Evolutionary conservation across 1,139 yeast species (phyloP).

Genomic region (Cylindricascospora bacillispora): DNA sequence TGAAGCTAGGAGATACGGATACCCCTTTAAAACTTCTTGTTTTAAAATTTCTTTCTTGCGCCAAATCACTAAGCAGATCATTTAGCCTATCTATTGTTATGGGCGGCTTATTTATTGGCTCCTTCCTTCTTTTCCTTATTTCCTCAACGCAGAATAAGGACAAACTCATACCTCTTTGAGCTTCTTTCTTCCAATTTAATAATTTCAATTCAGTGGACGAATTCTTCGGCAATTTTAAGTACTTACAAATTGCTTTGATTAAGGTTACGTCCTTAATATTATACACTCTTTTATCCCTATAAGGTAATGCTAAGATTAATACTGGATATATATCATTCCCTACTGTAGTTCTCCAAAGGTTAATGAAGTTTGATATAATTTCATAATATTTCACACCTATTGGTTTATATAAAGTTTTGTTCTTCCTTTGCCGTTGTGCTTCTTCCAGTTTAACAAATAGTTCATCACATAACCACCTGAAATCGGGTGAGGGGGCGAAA

Average conservation of each 20-base stretch:
- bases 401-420: slow-evolving; percentile 11
- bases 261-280: slow-evolving; percentile 41
- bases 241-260: slow-evolving; percentile 33
- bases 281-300: slow-evolving; percentile 42
- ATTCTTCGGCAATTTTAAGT: slow-evolving; percentile 37
- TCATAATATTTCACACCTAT: slow-evolving; percentile 12
- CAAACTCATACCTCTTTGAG: slow-evolving; percentile 26
- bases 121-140: slow-evolving; percentile 30
- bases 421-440: slow-evolving; percentile 4
- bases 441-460: slow-evolving; percentile 22
- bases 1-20: slow-evolving; percentile 28
- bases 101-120: slow-evolving; percentile 24
- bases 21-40: slow-evolving; percentile 11
- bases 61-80: slow-evolving; percentile 39
- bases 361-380: slow-evolving; percentile 33
- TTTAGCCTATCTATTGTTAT: slow-evolving; percentile 50
- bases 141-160: slow-evolving; percentile 31
- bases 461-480: slow-evolving; percentile 27
- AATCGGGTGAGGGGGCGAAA: slow-evolving; percentile 27
- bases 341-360: slow-evolving; percentile 48
- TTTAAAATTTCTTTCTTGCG: slow-evolving; percentile 23
- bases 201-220: slow-evolving; percentile 38
- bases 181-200: slow-evolving; percentile 33
- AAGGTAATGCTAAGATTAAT: slow-evolving; percentile 49
- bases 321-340: slow-evolving; percentile 65